These are phyloP conservation scores for Phytophthora citricola DNA, from an alignment of 352 stramenopile species.

Conservation along the genomic window DNA sequence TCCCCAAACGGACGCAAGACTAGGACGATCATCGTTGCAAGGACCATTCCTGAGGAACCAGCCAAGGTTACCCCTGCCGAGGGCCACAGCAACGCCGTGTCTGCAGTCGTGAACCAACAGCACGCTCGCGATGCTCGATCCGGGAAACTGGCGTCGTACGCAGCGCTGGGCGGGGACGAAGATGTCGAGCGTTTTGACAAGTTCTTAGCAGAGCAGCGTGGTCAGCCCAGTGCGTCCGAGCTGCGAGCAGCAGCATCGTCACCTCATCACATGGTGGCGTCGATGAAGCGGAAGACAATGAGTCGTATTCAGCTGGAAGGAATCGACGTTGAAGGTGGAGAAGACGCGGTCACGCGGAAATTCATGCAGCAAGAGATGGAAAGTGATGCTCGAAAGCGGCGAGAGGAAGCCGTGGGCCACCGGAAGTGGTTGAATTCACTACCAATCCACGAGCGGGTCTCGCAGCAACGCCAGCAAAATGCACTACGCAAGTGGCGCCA, in stretches of 20 bases:
- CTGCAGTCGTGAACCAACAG: constrained; percentile 17
- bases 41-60: constrained; percentile 38
- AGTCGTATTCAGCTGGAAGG: constrained; percentile 31
- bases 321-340: not conserved
- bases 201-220: constrained; percentile 58
- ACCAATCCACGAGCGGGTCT: constrained; percentile 74
- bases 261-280: constrained; percentile 39
- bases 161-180: constrained; percentile 59
- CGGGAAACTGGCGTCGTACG: constrained; percentile 64
- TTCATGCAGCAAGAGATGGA: constrained; percentile 40
- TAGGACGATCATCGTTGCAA: constrained; percentile 65
- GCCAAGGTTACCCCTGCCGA: constrained; percentile 5
- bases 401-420: constrained; percentile 52
- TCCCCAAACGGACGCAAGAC: constrained; percentile 36
- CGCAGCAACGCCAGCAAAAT: constrained; percentile 73
- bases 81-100: not conserved
- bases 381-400: constrained; percentile 48
- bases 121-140: constrained; percentile 39
- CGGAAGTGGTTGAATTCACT: constrained; percentile 75
- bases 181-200: constrained; percentile 70
- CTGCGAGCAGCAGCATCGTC: constrained; percentile 22
- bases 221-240: constrained; percentile 36
- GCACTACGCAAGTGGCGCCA: constrained; percentile 73
- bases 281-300: constrained; percentile 49
- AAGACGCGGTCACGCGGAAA: constrained; percentile 20